Evolutionary conservation across 257 asterid genomes (phyloP), one percentile per base, ranked within the genome.

Genomic region (Cinchona pubescens): DNA sequence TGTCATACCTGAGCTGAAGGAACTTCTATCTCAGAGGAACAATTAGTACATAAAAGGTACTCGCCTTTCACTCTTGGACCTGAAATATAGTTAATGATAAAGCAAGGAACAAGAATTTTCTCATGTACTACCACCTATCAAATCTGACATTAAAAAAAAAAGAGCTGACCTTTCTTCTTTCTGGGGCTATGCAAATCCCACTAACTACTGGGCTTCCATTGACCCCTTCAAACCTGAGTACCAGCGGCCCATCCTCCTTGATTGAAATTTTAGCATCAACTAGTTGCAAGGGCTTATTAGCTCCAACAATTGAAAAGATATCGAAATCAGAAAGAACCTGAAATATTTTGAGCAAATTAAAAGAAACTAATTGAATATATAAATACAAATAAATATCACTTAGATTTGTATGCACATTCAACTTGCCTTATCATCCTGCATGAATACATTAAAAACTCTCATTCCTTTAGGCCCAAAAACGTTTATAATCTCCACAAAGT

Each of bases 381-480:
- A n/a, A n/a, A n/a, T n/a, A n/a, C n/a, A n/a, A n/a, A n/a, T n/a
- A n/a, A n/a, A n/a, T n/a, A n/a, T n/a, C n/a, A n/a, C 7, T n/a
- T 42, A 23, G 45, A 13, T 58, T 29, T 35, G 7, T 38, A 16
- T 48, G 69, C 19, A 38, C n/a, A 43, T 32, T 60, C 56, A 69
- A 79, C 92, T 82, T 85, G 83, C 99, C 99, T 90, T 91, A 60
- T 95, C 97, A 25, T 92, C 98, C 83, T 95, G 97, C 83, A 95
- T 67, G 78, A 86, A 87, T 62, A 95, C 96, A 80, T 88, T 79
- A 53, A 95, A 95, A 35, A 89, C 87, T 30, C 99, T 89, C 96
- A 95, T 83, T 27, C 99, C 99, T 87, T 92, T 92, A 1, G 99
- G 99, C 32, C 99, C 99, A 76, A 67, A 61, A 5, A 79, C 86